Conservation (phyloP, 345 rosid species). For the Citrus trifoliata region DNA sequence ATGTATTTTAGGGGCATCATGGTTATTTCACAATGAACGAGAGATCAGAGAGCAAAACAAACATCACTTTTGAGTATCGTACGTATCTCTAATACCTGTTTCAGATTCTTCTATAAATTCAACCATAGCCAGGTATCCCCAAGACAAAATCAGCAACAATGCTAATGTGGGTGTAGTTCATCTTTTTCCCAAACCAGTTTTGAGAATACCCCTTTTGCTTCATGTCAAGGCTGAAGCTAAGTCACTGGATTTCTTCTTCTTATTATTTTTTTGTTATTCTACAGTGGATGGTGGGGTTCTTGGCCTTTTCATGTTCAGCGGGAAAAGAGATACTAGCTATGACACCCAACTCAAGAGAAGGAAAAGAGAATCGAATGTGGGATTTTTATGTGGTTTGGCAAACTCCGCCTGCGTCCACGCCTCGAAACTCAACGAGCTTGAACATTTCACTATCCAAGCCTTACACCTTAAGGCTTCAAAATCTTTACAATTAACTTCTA, state of each 20-base stretch:
- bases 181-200: not conserved
- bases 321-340: too few relatives aligned
- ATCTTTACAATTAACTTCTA: too few relatives aligned
- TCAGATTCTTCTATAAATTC: slow-evolving; percentile 16
- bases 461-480: too few relatives aligned
- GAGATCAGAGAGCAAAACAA: too few relatives aligned
- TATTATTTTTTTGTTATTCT: not conserved
- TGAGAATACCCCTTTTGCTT: not conserved
- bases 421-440: too few relatives aligned
- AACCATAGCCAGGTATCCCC: not conserved
- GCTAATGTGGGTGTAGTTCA: slow-evolving; percentile 15
- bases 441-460: too few relatives aligned
- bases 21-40: too few relatives aligned
- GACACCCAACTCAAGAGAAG: too few relatives aligned
- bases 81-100: not conserved
- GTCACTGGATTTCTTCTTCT: not conserved
- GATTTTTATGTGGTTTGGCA: too few relatives aligned
- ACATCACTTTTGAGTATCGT: not conserved
- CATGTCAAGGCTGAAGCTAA: not conserved
- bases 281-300: slow-evolving; percentile 22
- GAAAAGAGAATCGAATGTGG: too few relatives aligned
- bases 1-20: too few relatives aligned
- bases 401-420: too few relatives aligned
- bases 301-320: slow-evolving; percentile 21
- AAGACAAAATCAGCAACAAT: not conserved